Conservation (phyloP, 345 rosid genomes). For the Viola odorata region DNA sequence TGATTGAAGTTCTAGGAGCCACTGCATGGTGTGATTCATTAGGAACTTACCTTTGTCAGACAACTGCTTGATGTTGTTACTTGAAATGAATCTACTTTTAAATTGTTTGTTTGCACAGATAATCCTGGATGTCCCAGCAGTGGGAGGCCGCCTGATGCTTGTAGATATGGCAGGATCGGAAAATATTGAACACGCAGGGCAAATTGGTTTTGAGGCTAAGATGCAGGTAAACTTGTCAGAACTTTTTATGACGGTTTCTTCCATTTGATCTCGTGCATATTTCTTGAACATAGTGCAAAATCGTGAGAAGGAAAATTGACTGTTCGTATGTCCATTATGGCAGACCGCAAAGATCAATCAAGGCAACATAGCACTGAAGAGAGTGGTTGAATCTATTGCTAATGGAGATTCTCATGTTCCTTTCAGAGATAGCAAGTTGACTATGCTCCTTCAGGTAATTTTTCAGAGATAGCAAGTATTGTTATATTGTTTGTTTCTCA, state of each 20-base stretch:
- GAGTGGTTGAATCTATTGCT: constrained; percentile 97
- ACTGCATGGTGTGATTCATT: constrained; percentile 63
- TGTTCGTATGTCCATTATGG: constrained; percentile 15
- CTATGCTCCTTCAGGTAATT: constrained; percentile 87
- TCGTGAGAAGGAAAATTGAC: background rate
- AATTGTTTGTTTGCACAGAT: constrained; percentile 35
- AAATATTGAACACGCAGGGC: constrained; percentile 97
- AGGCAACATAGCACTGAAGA: constrained; percentile 86
- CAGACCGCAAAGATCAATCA: constrained; percentile 98
- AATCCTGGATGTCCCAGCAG: constrained; percentile 90
- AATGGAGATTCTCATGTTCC: constrained; percentile 99
- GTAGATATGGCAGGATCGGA: constrained; percentile 99
- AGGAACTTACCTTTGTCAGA: background rate
- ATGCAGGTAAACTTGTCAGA: constrained; percentile 61
- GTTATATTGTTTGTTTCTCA: no score
- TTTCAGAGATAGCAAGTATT: no score
- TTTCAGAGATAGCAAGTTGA: constrained; percentile 92
- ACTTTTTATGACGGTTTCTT: background rate
- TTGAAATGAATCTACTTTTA: background rate
- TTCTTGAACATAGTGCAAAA: background rate
- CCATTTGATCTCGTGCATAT: background rate
- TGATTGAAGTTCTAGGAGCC: constrained; percentile 95
- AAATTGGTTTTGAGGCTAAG: constrained; percentile 85
- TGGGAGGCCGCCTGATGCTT: constrained; percentile 95
- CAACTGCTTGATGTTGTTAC: no score